Percentiles rank a stretch among this genome's conserved stretches.
Evolutionary conservation across 306 rosid genomes (phyloP).

Genomic region (Cucurbita moschata): DNA sequence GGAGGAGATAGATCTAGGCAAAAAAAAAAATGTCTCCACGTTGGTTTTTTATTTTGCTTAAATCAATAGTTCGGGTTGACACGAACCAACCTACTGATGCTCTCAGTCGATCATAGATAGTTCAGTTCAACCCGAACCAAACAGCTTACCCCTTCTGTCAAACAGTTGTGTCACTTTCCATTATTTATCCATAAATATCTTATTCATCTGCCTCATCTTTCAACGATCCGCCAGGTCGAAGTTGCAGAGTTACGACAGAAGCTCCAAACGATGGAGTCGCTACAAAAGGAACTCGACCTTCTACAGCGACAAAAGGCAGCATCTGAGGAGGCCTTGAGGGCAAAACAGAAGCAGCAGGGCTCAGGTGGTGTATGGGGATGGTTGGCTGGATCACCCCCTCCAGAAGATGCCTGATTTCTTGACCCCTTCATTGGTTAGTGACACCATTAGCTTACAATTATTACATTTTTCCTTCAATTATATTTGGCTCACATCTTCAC

Average conservation of each 20-base stretch:
- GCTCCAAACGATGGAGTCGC: conserved; percentile 68
- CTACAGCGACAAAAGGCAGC: conserved; percentile 83
- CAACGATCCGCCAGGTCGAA: conserved; percentile 46
- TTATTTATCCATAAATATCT: background rate
- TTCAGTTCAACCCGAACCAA: background rate
- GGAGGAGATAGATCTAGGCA: background rate
- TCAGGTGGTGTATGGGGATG: conserved; percentile 95
- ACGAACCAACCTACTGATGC: background rate
- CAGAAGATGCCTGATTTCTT: conserved; percentile 31
- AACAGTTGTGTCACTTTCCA: background rate
- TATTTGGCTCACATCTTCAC: conserved; percentile 17
- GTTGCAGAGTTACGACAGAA: conserved; percentile 88
- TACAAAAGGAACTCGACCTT: conserved; percentile 86
- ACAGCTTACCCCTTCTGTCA: background rate
- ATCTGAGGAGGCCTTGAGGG: conserved; percentile 64
- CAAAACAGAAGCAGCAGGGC: conserved; percentile 56
- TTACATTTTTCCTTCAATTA: conserved; percentile 19
- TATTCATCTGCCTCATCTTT: conserved; percentile 2
- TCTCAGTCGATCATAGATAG: no score
- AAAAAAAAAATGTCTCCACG: background rate
- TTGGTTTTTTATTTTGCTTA: background rate
- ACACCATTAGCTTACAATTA: conserved; percentile 24
- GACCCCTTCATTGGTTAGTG: conserved; percentile 14
- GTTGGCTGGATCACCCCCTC: conserved; percentile 76
- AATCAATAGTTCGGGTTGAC: background rate